These are phyloP conservation scores for Elsinoe ampelina DNA, from an alignment of 2,329 filamentous ascomycete genomes.

Conservation along the genomic window DNA sequence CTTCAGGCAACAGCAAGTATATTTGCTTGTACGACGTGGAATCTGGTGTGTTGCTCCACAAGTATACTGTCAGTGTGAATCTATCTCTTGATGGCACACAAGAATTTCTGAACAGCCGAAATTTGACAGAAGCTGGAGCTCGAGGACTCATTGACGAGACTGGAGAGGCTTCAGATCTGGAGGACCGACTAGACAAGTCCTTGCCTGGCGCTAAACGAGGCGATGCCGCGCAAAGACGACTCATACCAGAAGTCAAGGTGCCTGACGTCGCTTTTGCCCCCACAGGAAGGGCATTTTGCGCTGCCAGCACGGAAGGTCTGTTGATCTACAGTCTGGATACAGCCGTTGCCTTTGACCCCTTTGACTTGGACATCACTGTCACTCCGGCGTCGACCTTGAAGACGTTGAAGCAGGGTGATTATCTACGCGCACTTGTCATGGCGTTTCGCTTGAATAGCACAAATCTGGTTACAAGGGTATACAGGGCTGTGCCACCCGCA, in stretches of 20 bases:
- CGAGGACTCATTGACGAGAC: constrained; percentile 75
- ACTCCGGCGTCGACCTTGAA: constrained; percentile 63
- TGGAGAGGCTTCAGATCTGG: constrained; percentile 79
- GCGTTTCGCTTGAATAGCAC: constrained; percentile 89
- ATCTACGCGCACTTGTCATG: constrained; percentile 90
- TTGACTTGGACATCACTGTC: constrained; percentile 88
- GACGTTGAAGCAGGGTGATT: constrained; percentile 70
- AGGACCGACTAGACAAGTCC: constrained; percentile 68
- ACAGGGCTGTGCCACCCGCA: constrained; percentile 66
- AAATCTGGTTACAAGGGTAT: constrained; percentile 72
- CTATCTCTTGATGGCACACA: constrained; percentile 93
- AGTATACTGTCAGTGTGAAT: constrained; percentile 92
- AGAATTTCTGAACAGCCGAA: constrained; percentile 88
- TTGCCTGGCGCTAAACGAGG: constrained; percentile 82
- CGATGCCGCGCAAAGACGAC: constrained; percentile 70
- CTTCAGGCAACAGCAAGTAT: constrained; percentile 94
- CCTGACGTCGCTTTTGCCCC: constrained; percentile 79
- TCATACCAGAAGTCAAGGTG: constrained; percentile 73
- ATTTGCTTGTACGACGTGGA: constrained; percentile 95
- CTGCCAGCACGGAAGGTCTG: constrained; percentile 86
- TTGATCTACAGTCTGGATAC: constrained; percentile 88
- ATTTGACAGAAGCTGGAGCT: constrained; percentile 84
- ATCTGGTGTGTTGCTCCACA: constrained; percentile 84
- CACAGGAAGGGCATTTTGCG: constrained; percentile 82
- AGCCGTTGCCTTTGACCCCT: constrained; percentile 80